Evolutionary conservation across 2,329 filamentous ascomycete species (phyloP), one percentile per base, ranked within the genome.

Genomic region (Colletotrichum musicola): DNA sequence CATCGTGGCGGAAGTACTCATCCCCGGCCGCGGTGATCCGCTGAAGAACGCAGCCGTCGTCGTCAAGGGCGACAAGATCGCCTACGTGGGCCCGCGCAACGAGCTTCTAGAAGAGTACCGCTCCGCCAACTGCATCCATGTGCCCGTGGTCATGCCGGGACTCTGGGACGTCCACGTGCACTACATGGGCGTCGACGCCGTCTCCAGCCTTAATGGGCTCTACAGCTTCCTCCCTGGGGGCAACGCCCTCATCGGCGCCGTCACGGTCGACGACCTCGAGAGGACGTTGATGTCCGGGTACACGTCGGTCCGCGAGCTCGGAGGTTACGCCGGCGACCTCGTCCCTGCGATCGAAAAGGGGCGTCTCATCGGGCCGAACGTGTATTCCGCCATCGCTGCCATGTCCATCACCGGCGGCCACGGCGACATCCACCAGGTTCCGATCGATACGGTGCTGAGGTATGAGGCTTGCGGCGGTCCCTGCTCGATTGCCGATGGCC

Each of bases 91-190:
- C 6, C 44, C 70, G 6, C 71, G 76, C 46, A 44, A 69, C 13
- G 69, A 73, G 14, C 64, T 80, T 5, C 81, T 81, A 1, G 53
- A 58, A 12, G 74, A 77, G 58, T 83, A 81, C 65, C 68, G 65
- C 14, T 35, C 69, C 5, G 60, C 79, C 27, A 68, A 64, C 1
- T 73, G 74, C 27, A 76, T 74, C 1, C 74, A 77, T 18, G 81
- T 86, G 14, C 79, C 80, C 0, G 79, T 83, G 10, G 72, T 85
- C 9, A 82, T 87, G 76, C 85, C 85, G 0, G 85, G 85, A 2
- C 78, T 88, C 22, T 87, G 85, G 84, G 85, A 88, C 65, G 83
- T 80, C 69, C 85, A 87, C 73, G 78, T 81, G 0, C 85, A 87
- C 72, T 84, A 83, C 69, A 70, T 79, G 4, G 85, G 82, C n/a